Evolutionary conservation across 371 early-diverging fungal genomes (phyloP), one percentile per base, ranked within the genome.

Genomic region (Apophysomyces sp.): DNA sequence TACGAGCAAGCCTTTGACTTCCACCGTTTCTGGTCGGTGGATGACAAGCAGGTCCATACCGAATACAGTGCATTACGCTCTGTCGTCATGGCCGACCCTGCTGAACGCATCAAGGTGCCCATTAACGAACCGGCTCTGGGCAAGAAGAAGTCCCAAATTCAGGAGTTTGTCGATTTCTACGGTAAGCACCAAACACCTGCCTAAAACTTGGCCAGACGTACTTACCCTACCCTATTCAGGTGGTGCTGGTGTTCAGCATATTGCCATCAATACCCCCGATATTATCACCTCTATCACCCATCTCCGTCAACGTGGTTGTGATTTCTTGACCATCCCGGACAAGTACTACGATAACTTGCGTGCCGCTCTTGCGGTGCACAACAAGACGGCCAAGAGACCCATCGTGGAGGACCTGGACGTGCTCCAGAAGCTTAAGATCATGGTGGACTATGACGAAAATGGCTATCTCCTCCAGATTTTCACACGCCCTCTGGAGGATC

Each of bases 1-100:
- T 93, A 92, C 66, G 96, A 97, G 78, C 79, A 87, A 62, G 82
- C 87, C 61, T 87, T 98, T 28, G 95, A 93, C 62, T 97, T 97
- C 87, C 97, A 96, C 78, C 90, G 97, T 44, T 98, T 97, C 91
- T 97, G 97, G 97, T 94, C 94, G 29, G 96, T 98, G 49, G 98
- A 98, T 78, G 98, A 98, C 81, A 90, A 85, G 63, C 94, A 96
- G 77, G 94, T 98, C 56, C 92, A 93, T 81, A 95, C 98, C 53
- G 92, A 98, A 72, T 97, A 94, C 85, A 91, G 92, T 69, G 89
- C 97, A 34, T 84, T 97, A 62, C 89, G 96, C 18, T 95, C 96
- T 28, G 93, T 96, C 59, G 98, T 97, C 77, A 96, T 98, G 96
- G 92, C 97, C 32, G 96, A 96, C 69, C 91, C 89, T 60, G 86